Conservation (phyloP, 2,329 filamentous ascomycete genomes). For the Microsporum canis region DNA sequence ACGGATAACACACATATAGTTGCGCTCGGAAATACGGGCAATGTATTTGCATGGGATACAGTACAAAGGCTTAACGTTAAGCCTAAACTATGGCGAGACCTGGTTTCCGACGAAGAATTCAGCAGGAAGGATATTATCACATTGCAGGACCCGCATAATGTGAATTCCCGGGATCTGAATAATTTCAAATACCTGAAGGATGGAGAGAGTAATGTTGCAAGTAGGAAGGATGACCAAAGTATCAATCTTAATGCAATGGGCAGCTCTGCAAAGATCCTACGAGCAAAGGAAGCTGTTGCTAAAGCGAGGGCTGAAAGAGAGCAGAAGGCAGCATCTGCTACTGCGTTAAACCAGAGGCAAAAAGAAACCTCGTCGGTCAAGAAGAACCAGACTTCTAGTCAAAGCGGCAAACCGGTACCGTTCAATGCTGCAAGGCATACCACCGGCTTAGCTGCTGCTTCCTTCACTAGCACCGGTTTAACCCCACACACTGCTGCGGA, state of each 20-base stretch:
- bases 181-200: slow-evolving; percentile 84
- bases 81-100: slow-evolving; percentile 85
- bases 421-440: slow-evolving; percentile 87
- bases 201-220: slow-evolving; percentile 44
- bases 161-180: slow-evolving; percentile 68
- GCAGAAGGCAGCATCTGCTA: slow-evolving; percentile 30
- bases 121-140: slow-evolving; percentile 87
- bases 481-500: slow-evolving; percentile 85
- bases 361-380: not conserved
- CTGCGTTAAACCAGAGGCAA: not conserved
- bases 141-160: slow-evolving; percentile 87
- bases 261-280: slow-evolving; percentile 68
- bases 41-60: slow-evolving; percentile 94
- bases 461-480: slow-evolving; percentile 87
- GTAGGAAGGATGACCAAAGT: slow-evolving; percentile 49
- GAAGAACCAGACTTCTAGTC: not conserved
- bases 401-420: slow-evolving; percentile 36
- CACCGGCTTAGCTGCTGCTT: slow-evolving; percentile 80
- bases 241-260: slow-evolving; percentile 76
- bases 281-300: slow-evolving; percentile 87
- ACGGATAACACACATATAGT: slow-evolving; percentile 98
- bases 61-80: slow-evolving; percentile 93
- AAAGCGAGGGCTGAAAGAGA: slow-evolving; percentile 67
- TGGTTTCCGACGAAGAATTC: slow-evolving; percentile 80
- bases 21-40: slow-evolving; percentile 72